phyloP scores from a whole-genome alignment of 1,284 basidiomycete genomes.

The Irpex sp. region DNA sequence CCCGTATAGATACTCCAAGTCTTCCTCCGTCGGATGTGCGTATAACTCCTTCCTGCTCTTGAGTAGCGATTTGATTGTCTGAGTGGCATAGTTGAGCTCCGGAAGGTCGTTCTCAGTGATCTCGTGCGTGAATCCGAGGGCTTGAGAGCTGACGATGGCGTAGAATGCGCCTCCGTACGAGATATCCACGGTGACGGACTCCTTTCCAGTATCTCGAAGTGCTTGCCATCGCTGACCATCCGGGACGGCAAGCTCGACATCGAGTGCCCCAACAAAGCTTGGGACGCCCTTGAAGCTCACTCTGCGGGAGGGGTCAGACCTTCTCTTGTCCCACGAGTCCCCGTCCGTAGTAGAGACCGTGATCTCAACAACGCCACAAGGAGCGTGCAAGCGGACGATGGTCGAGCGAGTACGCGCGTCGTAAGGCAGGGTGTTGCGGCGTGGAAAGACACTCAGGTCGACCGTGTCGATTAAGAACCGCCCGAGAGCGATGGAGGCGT shows the following conservation, averaged over 20 bases:
- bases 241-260: conserved; percentile 28
- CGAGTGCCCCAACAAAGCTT: conserved; percentile 29
- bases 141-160: conserved; percentile 28
- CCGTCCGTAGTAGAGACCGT: conserved; percentile 24
- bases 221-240: conserved; percentile 26
- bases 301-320: conserved; percentile 26
- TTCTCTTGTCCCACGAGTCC: conserved; percentile 10
- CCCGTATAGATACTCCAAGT: conserved; percentile 35
- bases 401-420: conserved; percentile 21
- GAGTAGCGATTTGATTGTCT: conserved; percentile 23
- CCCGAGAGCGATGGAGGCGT: conserved; percentile 43
- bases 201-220: conserved; percentile 16
- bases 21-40: conserved; percentile 29
- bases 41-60: conserved; percentile 24
- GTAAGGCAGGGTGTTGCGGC: conserved; percentile 23
- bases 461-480: conserved; percentile 39
- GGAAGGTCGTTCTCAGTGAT: conserved; percentile 20
- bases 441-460: conserved; percentile 30
- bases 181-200: conserved; percentile 30
- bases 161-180: conserved; percentile 43
- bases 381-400: conserved; percentile 33
- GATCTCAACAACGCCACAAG: conserved; percentile 36
- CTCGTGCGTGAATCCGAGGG: conserved; percentile 30
- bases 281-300: conserved; percentile 35
- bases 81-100: conserved; percentile 30